These are phyloP conservation scores for Nicotiana tomentosiformis DNA, from an alignment of 257 asterid species.

Conservation along the genomic window DNA sequence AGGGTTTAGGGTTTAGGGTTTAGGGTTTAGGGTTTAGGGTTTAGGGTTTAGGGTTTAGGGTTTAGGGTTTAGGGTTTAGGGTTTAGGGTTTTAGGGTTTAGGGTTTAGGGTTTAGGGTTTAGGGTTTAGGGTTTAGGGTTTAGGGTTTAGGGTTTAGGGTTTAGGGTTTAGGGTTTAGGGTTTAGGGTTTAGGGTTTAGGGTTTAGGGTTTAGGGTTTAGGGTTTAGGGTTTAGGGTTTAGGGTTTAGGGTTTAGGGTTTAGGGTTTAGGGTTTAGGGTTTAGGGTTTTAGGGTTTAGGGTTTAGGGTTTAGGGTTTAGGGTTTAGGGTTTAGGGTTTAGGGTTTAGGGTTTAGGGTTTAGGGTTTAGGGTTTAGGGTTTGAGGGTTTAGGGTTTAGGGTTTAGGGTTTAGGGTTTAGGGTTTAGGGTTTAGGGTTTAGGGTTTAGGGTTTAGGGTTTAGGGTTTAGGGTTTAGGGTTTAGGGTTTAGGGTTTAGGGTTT, in stretches of 20 bases:
- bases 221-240: conserved; percentile 18
- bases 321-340: conserved; percentile 13
- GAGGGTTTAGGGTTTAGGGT: conserved; percentile 18
- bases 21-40: conserved; percentile 11
- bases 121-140: conserved; percentile 13
- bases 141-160: too few species aligned
- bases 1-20: conserved; percentile 12
- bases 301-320: conserved; percentile 8
- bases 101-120: conserved; percentile 18
- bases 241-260: conserved; percentile 13
- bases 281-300: conserved; percentile 5
- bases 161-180: too few species aligned
- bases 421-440: conserved; percentile 14
- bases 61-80: conserved; percentile 6
- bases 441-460: conserved; percentile 9
- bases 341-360: conserved; percentile 18
- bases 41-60: conserved; percentile 11
- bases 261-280: neutral
- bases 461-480: conserved; percentile 10
- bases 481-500: neutral
- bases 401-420: conserved; percentile 16
- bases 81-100: conserved; percentile 14
- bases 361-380: too few species aligned
- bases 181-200: too few species aligned
- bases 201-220: too few species aligned